phyloP scores from a whole-genome alignment of 2,329 filamentous ascomycete genomes.

The Aspergillus persii region DNA sequence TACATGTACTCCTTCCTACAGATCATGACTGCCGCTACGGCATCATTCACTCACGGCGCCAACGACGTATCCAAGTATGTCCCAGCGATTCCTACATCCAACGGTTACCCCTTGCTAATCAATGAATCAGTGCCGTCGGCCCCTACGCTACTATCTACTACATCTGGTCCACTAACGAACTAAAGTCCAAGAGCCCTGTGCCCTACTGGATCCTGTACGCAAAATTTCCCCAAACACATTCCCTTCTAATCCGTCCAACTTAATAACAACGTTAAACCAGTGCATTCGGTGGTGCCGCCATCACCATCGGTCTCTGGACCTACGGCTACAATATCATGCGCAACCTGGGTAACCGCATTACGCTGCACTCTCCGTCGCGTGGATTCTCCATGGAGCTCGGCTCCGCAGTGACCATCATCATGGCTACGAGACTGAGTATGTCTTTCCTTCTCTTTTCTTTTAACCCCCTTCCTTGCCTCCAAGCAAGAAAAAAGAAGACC shows the following conservation, averaged over 20 bases:
- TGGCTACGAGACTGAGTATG: conserved; percentile 17
- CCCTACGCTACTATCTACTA: conserved; percentile 20
- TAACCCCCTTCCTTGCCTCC: not conserved
- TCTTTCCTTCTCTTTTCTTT: not conserved
- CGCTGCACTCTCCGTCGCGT: conserved; percentile 18
- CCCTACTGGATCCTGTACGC: conserved; percentile 20
- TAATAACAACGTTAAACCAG: not conserved
- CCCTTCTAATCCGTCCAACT: rapidly evolving
- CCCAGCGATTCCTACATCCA: not conserved
- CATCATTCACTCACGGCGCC: conserved; percentile 19
- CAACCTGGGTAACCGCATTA: conserved; percentile 19
- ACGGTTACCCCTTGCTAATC: not conserved
- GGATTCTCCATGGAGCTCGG: conserved; percentile 21
- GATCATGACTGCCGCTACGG: conserved; percentile 16
- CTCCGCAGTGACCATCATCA: conserved; percentile 17
- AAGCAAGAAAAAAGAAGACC: not conserved
- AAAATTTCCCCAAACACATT: not conserved
- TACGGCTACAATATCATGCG: conserved; percentile 23
- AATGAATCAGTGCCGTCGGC: conserved; percentile 12
- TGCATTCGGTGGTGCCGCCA: conserved; percentile 15
- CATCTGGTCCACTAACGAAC: conserved; percentile 11
- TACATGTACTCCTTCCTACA: conserved; percentile 21
- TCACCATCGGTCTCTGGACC: conserved; percentile 19
- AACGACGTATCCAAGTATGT: conserved; percentile 21
- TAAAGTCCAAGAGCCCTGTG: conserved; percentile 10